These are phyloP conservation scores for Aspergillus egyptiacus DNA, from an alignment of 495 filamentous ascomycete species.

Conservation along the genomic window DNA sequence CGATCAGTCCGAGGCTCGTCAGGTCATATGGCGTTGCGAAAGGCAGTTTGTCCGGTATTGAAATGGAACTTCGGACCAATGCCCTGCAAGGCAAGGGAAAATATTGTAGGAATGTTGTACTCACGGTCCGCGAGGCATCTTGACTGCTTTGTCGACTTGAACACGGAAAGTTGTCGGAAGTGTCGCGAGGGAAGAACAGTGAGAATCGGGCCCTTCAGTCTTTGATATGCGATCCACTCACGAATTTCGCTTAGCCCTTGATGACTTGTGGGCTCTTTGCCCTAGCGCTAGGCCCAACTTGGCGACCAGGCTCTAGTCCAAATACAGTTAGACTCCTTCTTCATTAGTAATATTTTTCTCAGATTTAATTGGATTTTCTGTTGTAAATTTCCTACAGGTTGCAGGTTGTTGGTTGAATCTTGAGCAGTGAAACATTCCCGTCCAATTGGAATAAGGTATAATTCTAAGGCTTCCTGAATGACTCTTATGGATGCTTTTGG, in stretches of 20 bases:
- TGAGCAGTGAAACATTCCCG: background rate
- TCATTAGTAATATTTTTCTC: background rate
- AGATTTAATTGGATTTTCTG: background rate
- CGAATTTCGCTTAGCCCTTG: conserved; percentile 36
- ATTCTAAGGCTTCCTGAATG: conserved; percentile 6
- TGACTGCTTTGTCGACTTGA: conserved; percentile 44
- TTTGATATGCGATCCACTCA: conserved; percentile 25
- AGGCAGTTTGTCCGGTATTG: background rate
- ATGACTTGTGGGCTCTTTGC: conserved; percentile 26
- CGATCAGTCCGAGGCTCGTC: conserved; percentile 25
- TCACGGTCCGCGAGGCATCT: conserved; percentile 67
- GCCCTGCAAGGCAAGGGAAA: background rate
- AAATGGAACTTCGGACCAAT: background rate
- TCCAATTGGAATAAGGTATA: background rate
- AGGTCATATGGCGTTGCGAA: background rate
- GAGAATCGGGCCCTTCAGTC: conserved; percentile 9
- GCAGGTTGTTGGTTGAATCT: background rate
- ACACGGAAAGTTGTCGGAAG: conserved; percentile 37
- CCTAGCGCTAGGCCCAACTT: conserved; percentile 31
- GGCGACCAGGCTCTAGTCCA: background rate
- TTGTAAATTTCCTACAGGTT: background rate
- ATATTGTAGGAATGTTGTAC: conserved; percentile 23
- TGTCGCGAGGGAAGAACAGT: conserved; percentile 27
- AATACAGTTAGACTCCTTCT: too few species aligned
- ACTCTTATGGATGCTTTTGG: conserved; percentile 23